Conservation (phyloP, 192 early-diverging fungal species). For the Coemansia sp. region DNA sequence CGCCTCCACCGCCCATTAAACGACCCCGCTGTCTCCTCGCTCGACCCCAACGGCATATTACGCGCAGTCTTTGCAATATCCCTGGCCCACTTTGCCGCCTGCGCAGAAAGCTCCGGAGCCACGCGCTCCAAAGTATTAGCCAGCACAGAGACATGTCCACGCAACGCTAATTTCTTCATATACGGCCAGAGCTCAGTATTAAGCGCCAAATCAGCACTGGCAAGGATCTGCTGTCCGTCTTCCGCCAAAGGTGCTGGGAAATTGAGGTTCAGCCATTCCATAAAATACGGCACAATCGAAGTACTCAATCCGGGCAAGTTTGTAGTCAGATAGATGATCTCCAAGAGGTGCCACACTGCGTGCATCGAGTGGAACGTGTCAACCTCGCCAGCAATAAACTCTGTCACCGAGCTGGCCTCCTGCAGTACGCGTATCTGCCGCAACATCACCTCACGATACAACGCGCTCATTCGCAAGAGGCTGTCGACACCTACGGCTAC, state of each 20-base stretch:
- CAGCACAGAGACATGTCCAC: slow-evolving; percentile 35
- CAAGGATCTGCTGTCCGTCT: slow-evolving; percentile 29
- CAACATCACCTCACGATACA: slow-evolving; percentile 51
- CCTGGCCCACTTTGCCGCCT: slow-evolving; percentile 33
- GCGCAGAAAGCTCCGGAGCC: slow-evolving; percentile 15
- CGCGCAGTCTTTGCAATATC: slow-evolving; percentile 21
- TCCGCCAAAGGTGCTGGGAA: slow-evolving; percentile 41
- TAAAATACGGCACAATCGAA: slow-evolving; percentile 27
- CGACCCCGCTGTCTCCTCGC: slow-evolving; percentile 41
- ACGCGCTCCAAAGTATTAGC: slow-evolving; percentile 36
- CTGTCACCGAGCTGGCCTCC: slow-evolving; percentile 15
- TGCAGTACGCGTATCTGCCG: slow-evolving; percentile 41
- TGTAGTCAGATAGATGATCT: slow-evolving; percentile 44
- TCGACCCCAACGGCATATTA: slow-evolving; percentile 44
- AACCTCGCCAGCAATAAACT: slow-evolving; percentile 22
- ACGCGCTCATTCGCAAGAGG: slow-evolving; percentile 30
- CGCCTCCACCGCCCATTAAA: slow-evolving; percentile 35
- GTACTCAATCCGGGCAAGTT: slow-evolving; percentile 31
- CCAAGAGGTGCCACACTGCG: slow-evolving; percentile 51
- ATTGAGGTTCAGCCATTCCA: slow-evolving; percentile 55
- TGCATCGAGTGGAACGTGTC: slow-evolving; percentile 48
- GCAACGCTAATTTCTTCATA: slow-evolving; percentile 35
- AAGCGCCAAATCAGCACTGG: slow-evolving; percentile 11
- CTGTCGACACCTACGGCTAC: slow-evolving; percentile 15
- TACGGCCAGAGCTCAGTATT: slow-evolving; percentile 37